Percentiles rank a stretch among this genome's conserved stretches.
Conservation (phyloP, 2,329 filamentous ascomycete species). For the Juglanconis oblonga region DNA sequence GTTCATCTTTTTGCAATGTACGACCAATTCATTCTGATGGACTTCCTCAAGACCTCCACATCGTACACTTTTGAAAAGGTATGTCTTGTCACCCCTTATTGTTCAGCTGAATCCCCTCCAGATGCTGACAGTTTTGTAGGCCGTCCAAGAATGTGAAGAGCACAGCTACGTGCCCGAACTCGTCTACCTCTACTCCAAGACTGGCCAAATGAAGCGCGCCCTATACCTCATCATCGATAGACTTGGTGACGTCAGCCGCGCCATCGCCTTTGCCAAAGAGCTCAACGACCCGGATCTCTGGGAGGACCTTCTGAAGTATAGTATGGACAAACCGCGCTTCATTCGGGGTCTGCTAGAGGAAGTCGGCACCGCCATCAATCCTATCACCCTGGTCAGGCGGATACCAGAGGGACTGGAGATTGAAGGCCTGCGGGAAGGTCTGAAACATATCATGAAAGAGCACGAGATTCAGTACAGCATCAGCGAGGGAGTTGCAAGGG, state of each 20-base stretch:
- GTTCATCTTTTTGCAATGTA: conserved; percentile 84
- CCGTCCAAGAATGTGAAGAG: conserved; percentile 73
- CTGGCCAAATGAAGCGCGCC: conserved; percentile 87
- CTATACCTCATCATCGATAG: conserved; percentile 91
- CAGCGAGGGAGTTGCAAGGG: conserved; percentile 81
- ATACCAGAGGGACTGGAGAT: conserved; percentile 95
- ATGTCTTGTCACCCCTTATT: conserved; percentile 5
- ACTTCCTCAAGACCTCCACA: conserved; percentile 80
- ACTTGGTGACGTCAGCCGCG: conserved; percentile 85
- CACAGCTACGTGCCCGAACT: conserved; percentile 83
- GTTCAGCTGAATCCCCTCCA: not conserved
- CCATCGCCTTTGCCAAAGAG: conserved; percentile 91
- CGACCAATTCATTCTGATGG: conserved; percentile 76
- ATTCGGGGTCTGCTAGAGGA: conserved; percentile 90
- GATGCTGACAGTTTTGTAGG: conserved; percentile 39
- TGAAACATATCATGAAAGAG: conserved; percentile 89
- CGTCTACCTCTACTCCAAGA: conserved; percentile 95
- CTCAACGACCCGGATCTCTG: conserved; percentile 90
- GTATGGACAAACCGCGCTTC: conserved; percentile 95
- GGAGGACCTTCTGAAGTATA: conserved; percentile 92
- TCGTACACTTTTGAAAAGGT: conserved; percentile 83
- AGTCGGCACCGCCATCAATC: conserved; percentile 90
- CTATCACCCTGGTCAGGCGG: conserved; percentile 81
- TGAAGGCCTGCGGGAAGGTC: conserved; percentile 80
- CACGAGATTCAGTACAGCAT: conserved; percentile 95